phyloP scores from a whole-genome alignment of 768 basidiomycete genomes.

The Mycena maculata region DNA sequence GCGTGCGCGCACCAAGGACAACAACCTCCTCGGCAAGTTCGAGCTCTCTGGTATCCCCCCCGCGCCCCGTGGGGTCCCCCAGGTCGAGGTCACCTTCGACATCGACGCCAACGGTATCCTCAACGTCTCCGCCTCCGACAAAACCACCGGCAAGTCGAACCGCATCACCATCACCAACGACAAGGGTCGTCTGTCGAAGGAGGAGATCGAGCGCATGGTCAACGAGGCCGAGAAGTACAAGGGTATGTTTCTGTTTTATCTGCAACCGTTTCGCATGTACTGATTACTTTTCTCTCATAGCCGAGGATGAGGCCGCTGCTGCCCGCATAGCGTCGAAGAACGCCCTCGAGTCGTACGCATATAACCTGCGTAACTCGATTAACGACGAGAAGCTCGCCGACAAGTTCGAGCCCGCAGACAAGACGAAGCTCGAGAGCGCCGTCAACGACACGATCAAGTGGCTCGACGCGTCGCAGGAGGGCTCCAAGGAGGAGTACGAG shows the following conservation, averaged over 20 bases:
- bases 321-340: constrained; percentile 90
- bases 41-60: constrained; percentile 97
- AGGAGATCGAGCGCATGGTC: constrained; percentile 99
- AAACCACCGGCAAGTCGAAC: constrained; percentile 96
- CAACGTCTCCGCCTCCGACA: constrained; percentile 95
- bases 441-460: constrained; percentile 88
- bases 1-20: constrained; percentile 98
- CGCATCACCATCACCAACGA: constrained; percentile 96
- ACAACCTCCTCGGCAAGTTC: constrained; percentile 98
- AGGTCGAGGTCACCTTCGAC: constrained; percentile 97
- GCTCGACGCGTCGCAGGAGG: constrained; percentile 91
- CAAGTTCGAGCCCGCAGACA: constrained; percentile 91
- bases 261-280: constrained; percentile 19
- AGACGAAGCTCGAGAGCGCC: constrained; percentile 81
- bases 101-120: constrained; percentile 97
- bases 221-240: constrained; percentile 94
- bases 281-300: constrained; percentile 47
- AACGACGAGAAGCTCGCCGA: constrained; percentile 85
- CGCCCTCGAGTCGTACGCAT: constrained; percentile 91
- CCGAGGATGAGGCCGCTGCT: constrained; percentile 89
- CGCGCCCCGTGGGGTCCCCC: constrained; percentile 97
- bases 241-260: constrained; percentile 53
- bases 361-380: constrained; percentile 94
- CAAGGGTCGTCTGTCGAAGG: constrained; percentile 96
- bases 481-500: constrained; percentile 94